These are phyloP conservation scores for Ophiostoma tasmaniense DNA, from an alignment of 2,329 filamentous ascomycete genomes.

Conservation along the genomic window DNA sequence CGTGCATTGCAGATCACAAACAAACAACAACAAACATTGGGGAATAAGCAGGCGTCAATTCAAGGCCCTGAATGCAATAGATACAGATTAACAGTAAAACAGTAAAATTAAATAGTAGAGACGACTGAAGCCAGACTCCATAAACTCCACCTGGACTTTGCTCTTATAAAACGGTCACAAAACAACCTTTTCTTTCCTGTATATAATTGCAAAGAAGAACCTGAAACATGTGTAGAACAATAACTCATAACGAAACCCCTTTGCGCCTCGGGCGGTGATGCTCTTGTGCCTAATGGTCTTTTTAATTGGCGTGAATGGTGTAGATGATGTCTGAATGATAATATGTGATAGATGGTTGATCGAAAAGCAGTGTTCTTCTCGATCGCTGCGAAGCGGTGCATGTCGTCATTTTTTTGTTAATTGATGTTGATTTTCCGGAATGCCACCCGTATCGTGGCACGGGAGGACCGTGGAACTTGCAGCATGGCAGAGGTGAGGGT, in stretches of 20 bases:
- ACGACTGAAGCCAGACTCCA: constrained; percentile 15
- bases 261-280: constrained; percentile 14
- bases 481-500: neutral
- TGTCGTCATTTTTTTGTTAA: neutral
- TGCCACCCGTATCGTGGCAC: neutral
- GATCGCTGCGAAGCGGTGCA: neutral
- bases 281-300: constrained; percentile 8
- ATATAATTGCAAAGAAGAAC: constrained; percentile 3
- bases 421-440: neutral
- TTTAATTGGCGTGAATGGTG: constrained; percentile 1
- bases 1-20: neutral
- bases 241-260: constrained; percentile 1
- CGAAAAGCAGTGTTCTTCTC: neutral
- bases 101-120: constrained; percentile 9
- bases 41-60: neutral
- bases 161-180: constrained; percentile 12
- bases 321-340: neutral
- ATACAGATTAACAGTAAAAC: neutral
- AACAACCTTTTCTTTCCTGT: constrained; percentile 9
- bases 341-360: neutral
- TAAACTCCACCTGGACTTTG: constrained; percentile 15
- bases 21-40: neutral
- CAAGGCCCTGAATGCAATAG: neutral
- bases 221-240: constrained; percentile 1
- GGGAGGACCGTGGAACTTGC: neutral